Evolutionary conservation across 75 land plant species (phyloP), one percentile per base, ranked within the genome.

Genomic region (Cupressus sempervirens): DNA sequence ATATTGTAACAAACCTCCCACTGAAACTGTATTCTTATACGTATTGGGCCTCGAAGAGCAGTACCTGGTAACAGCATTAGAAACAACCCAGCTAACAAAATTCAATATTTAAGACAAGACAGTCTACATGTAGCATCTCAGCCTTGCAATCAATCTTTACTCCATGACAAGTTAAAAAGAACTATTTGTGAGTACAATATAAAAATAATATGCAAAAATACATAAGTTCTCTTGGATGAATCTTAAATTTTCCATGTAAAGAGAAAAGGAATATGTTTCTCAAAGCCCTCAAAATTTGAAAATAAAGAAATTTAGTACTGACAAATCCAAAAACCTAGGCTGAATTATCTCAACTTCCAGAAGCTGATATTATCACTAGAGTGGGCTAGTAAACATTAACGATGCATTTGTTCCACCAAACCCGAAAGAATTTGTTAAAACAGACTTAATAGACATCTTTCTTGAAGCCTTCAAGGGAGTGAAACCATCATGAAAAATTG

Each of bases 391-490:
- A 79, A 98, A 98, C 10, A 98, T 84, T 56, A 98, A 86, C 12
- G 95, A 95, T 54, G 99, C 92, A 87, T 98, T 98, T 81, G 99
- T 98, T 83, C 99, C 99, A 82, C 99, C 99, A 89, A 98, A 98
- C 12, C 99, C 99, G 82, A 98, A 98, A 58, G 99, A 98, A 46
- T 98, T 98, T 53, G 99, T 93, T 26, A 98, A 62, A 20, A 94
- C 96, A 52, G 93, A 95, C 36, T 85, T 80, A 40, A 98, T 93
- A 13, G 88, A 86, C 94, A 92, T 96, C 73, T 85, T 20, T 85
- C 86, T 96, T 5, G 98, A 83, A 40, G 85, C 26, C 56, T 76
- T 85, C 81, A 98, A 81, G 35, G 99, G 99, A 83, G 77, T 90
- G 84, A 93, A 98, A 32, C 43, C 56, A 30, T 84, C 93, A 20